Percentiles rank a stretch among this genome's conserved stretches.
Conservation (phyloP, 805 yeast species). For the Candida glaebosa region DNA sequence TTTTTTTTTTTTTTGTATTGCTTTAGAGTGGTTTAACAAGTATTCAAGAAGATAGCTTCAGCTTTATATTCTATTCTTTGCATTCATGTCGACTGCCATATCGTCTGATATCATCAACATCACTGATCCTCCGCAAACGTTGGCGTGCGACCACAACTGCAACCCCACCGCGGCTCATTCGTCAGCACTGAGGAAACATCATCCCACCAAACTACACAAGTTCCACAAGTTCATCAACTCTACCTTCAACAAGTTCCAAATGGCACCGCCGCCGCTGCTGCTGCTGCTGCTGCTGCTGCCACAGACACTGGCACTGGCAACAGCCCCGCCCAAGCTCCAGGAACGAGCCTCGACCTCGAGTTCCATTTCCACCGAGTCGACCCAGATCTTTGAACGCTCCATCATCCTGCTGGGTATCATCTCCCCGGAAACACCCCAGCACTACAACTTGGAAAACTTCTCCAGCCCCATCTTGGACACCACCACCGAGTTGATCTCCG, state of each 20-base stretch:
- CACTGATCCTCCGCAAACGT: neutral
- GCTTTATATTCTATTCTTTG: neutral
- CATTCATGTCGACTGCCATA: neutral
- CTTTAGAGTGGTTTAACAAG: no score
- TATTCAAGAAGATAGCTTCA: no score
- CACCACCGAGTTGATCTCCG: slow-evolving; percentile 26
- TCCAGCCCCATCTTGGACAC: slow-evolving; percentile 29
- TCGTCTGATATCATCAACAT: neutral
- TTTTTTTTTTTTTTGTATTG: no score
- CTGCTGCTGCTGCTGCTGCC: no score
- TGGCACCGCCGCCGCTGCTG: no score
- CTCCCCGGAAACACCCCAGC: slow-evolving; percentile 16
- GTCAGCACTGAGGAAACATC: neutral
- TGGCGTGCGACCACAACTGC: neutral
- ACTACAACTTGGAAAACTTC: slow-evolving; percentile 26
- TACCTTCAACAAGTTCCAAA: slow-evolving; percentile 7
- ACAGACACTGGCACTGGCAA: no score
- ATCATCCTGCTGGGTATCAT: slow-evolving; percentile 1
- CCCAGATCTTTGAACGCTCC: slow-evolving; percentile 14
- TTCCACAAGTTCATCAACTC: slow-evolving; percentile 7
- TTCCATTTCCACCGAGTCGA: slow-evolving; percentile 3
- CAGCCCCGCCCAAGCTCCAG: slow-evolving; percentile 2
- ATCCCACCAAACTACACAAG: neutral
- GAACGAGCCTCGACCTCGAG: slow-evolving; percentile 2
- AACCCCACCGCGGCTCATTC: no score